These are phyloP conservation scores for Hyaloperonospora brassicae DNA, from an alignment of 352 stramenopile species.

Conservation along the genomic window DNA sequence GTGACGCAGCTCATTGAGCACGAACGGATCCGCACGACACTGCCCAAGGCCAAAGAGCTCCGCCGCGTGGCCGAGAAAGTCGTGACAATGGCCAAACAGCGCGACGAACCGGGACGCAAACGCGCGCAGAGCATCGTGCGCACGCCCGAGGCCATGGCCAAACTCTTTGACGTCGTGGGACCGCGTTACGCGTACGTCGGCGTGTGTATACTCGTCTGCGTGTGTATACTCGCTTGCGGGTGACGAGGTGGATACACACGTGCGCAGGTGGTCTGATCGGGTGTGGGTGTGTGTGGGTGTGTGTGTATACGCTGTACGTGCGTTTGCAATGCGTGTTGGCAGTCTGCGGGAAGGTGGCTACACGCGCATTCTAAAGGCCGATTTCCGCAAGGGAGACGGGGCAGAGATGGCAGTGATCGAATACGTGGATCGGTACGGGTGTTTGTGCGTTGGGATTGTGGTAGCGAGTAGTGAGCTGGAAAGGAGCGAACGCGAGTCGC, in stretches of 20 bases:
- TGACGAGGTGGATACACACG: background rate
- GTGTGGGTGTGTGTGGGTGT: no score
- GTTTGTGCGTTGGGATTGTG: background rate
- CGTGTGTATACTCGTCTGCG: conserved; percentile 13
- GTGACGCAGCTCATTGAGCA: conserved; percentile 96
- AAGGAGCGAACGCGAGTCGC: background rate
- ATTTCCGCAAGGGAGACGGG: conserved; percentile 89
- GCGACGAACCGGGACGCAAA: conserved; percentile 76
- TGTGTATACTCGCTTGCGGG: background rate
- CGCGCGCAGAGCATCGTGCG: conserved; percentile 79
- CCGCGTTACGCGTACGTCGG: conserved; percentile 88
- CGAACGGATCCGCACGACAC: conserved; percentile 95
- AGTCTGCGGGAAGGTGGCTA: conserved; percentile 87
- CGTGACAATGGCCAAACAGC: conserved; percentile 91
- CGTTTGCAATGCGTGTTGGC: conserved; percentile 1
- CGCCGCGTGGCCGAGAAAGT: conserved; percentile 91
- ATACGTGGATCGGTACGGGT: conserved; percentile 90
- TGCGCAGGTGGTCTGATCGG: background rate
- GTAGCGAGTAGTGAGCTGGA: background rate
- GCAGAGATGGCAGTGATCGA: conserved; percentile 97
- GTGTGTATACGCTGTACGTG: conserved; percentile 8
- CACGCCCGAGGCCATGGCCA: conserved; percentile 88
- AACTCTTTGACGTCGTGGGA: conserved; percentile 94
- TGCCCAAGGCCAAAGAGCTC: conserved; percentile 95
- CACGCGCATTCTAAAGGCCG: conserved; percentile 93